Conservation (phyloP, 2,329 filamentous ascomycete genomes). For the Cladosporium sp. region DNA sequence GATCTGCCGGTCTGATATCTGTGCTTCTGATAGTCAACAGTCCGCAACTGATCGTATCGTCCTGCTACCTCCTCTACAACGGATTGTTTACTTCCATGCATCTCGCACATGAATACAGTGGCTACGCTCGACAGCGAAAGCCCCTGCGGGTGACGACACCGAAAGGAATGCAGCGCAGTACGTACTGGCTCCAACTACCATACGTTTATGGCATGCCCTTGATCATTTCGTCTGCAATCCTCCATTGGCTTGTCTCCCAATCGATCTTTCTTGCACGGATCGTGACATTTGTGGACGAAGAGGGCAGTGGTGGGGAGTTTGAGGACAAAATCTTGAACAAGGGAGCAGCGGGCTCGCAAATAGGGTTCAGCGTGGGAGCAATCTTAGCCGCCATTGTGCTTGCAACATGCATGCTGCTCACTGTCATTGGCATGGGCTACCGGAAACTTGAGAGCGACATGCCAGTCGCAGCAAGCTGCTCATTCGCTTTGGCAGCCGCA, state of each 20-base stretch:
- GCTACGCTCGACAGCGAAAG: slow-evolving; percentile 32
- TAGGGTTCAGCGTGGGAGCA: neutral
- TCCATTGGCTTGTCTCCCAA: slow-evolving; percentile 46
- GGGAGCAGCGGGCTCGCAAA: neutral
- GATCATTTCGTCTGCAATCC: slow-evolving; percentile 23
- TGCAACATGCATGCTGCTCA: neutral
- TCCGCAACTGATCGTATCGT: slow-evolving; percentile 45
- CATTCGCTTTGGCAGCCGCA: neutral
- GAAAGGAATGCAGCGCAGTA: slow-evolving; percentile 33
- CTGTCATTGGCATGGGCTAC: neutral
- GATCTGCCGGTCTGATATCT: neutral
- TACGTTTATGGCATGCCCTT: slow-evolving; percentile 37
- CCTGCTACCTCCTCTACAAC: slow-evolving; percentile 46
- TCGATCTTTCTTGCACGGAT: slow-evolving; percentile 39
- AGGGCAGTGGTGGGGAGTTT: neutral
- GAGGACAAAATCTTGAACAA: no score
- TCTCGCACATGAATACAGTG: slow-evolving; percentile 44
- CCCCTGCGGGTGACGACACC: slow-evolving; percentile 37
- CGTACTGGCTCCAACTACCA: slow-evolving; percentile 40
- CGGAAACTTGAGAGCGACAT: neutral
- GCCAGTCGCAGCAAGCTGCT: neutral
- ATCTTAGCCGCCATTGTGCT: neutral
- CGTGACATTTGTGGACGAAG: neutral
- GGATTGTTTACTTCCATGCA: slow-evolving; percentile 45
- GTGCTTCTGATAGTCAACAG: slow-evolving; percentile 41